Base-by-base conservation (phyloP, 2,329 filamentous ascomycete genomes). In the Aspergillus versicolor region DNA sequence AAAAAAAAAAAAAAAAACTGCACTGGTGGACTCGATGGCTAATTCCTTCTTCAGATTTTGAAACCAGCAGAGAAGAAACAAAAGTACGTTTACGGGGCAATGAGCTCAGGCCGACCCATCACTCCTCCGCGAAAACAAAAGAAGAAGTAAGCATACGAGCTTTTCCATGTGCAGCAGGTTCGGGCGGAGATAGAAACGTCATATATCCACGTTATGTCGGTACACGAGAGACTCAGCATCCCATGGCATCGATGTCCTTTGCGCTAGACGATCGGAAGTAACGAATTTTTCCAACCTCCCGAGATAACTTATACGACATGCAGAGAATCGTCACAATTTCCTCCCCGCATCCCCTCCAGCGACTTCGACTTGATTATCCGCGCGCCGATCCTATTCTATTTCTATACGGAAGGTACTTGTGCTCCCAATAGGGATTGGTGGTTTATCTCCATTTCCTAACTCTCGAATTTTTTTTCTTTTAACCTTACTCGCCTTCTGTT, bases 41-140 rank as follows among this genome's bases (percentile, higher is more conserved):
- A 61, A 61, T 49, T 47, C 43, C 46, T n/a, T 32, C 67, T 53
- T 27, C 68, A 96, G 91, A 97, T 99, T 75, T 84, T 99, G 82
- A 99, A 97, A 84, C 94, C 94, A 73, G 94, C 94, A 78, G 94
- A 99, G 86, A 99, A 99, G 88, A 99, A 99, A 88, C 93, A 97
- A 91, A 97, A 97, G 92, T 97, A 96, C 84, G 92, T 95, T 75
- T 84, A 87, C 81, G 83, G 82, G 81, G 83, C 84, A 81, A 83
- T 88, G 78, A 87, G 84, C 80, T 83, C 84, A 80, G 82, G 84
- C 81, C 84, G 82, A 81, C 84, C 85, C 77, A 81, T 84, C 78
- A 87, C 85, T 84, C 82, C 86, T 82, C 84, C 86, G 77, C 82
- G 84, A 81, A 90, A 88, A 78, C 82, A 84, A 76, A 86, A 87